These are phyloP conservation scores for Parafenestella ontariensis DNA, from an alignment of 2,329 filamentous ascomycete species.

Conservation along the genomic window DNA sequence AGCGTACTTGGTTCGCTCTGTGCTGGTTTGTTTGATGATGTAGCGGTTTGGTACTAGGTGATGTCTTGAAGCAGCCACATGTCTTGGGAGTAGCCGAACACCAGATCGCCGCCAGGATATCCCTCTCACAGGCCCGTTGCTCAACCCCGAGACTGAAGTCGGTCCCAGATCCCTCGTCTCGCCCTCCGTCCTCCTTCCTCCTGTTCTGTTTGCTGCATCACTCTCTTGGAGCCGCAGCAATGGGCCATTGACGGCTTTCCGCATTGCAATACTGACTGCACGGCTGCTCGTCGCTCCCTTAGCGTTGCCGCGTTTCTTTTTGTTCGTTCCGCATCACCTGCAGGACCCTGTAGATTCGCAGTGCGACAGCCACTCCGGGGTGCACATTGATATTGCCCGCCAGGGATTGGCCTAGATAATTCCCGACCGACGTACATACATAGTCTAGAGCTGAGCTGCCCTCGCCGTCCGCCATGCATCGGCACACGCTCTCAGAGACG, in stretches of 20 bases:
- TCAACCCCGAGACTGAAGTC: conserved; percentile 3
- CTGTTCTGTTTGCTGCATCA: conserved; percentile 3
- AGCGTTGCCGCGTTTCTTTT: conserved; percentile 18
- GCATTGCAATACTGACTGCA: neutral
- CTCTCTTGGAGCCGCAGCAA: neutral
- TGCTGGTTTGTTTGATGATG: neutral
- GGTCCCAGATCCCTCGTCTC: conserved; percentile 4
- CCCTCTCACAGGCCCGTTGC: conserved; percentile 13
- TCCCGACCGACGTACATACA: no score
- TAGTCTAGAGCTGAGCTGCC: conserved; percentile 1
- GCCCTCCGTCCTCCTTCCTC: conserved; percentile 6
- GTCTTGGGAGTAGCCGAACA: conserved; percentile 1
- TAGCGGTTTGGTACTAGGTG: neutral
- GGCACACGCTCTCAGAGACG: conserved; percentile 44
- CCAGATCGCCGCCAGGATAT: conserved; percentile 14
- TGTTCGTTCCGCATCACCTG: conserved; percentile 19
- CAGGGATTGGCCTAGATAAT: conserved; percentile 2
- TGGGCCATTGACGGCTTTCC: conserved; percentile 12
- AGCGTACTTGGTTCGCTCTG: neutral
- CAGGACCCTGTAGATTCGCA: conserved; percentile 24
- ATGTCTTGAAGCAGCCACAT: neutral
- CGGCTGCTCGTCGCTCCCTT: conserved; percentile 10
- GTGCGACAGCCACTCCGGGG: conserved; percentile 13
- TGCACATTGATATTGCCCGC: neutral
- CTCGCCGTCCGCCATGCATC: conserved; percentile 35